These are phyloP conservation scores for Scheffersomyces lignicola DNA, from an alignment of 1,139 yeast species.

Conservation along the genomic window DNA sequence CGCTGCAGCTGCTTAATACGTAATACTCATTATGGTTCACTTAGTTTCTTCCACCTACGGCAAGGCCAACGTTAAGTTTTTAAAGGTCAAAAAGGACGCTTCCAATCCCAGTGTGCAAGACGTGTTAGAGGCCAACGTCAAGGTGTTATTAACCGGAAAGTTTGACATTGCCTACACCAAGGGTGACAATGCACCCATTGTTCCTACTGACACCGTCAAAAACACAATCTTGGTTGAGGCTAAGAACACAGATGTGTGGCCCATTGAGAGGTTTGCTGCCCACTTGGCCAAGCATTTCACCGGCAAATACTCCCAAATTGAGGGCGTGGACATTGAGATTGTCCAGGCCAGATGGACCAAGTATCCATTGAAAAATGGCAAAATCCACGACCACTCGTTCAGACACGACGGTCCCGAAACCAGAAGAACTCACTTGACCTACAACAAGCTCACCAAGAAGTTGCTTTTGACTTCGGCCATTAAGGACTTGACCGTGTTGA, in stretches of 20 bases:
- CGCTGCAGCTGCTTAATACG: no score
- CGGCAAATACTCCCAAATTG: slow-evolving; percentile 70
- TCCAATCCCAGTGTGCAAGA: slow-evolving; percentile 70
- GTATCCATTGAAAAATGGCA: slow-evolving; percentile 64
- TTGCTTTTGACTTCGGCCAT: slow-evolving; percentile 67
- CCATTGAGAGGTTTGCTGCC: slow-evolving; percentile 87
- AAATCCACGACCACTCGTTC: slow-evolving; percentile 80
- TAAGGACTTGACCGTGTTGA: slow-evolving; percentile 82
- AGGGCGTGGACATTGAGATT: slow-evolving; percentile 66
- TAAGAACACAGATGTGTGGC: slow-evolving; percentile 79
- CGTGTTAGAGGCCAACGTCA: slow-evolving; percentile 80
- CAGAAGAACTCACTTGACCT: slow-evolving; percentile 59
- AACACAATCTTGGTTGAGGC: slow-evolving; percentile 85
- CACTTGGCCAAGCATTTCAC: slow-evolving; percentile 81
- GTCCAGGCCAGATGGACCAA: slow-evolving; percentile 79
- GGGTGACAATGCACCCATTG: slow-evolving; percentile 85
- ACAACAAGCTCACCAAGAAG: slow-evolving; percentile 46
- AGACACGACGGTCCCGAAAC: slow-evolving; percentile 82
- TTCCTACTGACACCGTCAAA: slow-evolving; percentile 93
- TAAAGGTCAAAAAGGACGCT: slow-evolving; percentile 80
- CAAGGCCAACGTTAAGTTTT: slow-evolving; percentile 86
- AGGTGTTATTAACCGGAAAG: slow-evolving; percentile 70
- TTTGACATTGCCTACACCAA: slow-evolving; percentile 79
- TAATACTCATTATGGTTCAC: slow-evolving; percentile 14
- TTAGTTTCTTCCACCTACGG: slow-evolving; percentile 69